phyloP scores from a whole-genome alignment of 257 asterid genomes.

The Solanum chaucha region DNA sequence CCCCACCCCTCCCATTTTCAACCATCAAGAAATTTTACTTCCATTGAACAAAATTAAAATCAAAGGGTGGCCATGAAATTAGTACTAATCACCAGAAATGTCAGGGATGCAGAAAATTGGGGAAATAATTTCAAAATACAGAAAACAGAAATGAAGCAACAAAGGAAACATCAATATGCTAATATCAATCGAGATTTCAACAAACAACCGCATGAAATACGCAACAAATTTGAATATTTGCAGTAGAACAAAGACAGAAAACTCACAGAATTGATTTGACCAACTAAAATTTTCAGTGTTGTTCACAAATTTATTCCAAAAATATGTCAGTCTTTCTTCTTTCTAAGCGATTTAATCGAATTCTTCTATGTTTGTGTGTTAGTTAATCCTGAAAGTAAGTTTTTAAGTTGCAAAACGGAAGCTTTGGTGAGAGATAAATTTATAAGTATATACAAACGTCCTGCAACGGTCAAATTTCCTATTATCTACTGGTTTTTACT shows the following conservation, averaged over 20 bases:
- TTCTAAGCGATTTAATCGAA: too few species aligned
- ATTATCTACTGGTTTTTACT: too few species aligned
- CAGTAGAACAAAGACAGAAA: neutral
- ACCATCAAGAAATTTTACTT: neutral
- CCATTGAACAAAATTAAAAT: neutral
- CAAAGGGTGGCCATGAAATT: neutral
- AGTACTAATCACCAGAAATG: neutral
- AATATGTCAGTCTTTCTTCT: neutral
- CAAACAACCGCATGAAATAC: neutral
- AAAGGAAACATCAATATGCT: neutral
- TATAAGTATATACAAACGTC: too few species aligned
- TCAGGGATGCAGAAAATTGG: neutral
- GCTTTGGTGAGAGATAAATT: too few species aligned
- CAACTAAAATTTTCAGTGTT: neutral
- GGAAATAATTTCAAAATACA: neutral
- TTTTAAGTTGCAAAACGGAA: neutral
- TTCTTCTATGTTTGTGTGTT: too few species aligned
- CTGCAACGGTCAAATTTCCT: too few species aligned
- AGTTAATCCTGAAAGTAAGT: neutral
- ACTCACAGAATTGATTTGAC: neutral
- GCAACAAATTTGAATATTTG: neutral
- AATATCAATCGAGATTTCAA: neutral
- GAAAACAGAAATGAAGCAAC: neutral
- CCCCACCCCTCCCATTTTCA: neutral
- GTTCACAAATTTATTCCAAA: neutral